These are phyloP conservation scores for Globisporangium spiculum DNA, from an alignment of 352 stramenopile genomes.

Conservation along the genomic window DNA sequence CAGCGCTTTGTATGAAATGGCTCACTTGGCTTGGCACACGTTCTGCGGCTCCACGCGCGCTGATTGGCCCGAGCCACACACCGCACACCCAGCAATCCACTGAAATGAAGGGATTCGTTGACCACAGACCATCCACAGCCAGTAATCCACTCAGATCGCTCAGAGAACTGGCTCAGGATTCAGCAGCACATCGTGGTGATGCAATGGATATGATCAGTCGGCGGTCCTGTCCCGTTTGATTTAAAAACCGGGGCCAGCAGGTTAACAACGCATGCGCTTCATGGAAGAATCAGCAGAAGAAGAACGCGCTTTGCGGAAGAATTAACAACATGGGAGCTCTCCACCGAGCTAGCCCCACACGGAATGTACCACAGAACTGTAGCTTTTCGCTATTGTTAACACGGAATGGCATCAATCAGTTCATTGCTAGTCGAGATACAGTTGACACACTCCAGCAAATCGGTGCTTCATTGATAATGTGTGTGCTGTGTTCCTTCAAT, in stretches of 20 bases:
- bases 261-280: background rate
- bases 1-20: background rate
- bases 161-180: background rate
- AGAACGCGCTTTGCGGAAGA: background rate
- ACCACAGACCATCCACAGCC: background rate
- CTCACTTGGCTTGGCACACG: background rate
- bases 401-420: background rate
- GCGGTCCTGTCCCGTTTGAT: background rate
- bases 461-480: background rate
- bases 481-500: background rate
- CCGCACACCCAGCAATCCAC: constrained; percentile 2
- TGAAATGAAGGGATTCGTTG: background rate
- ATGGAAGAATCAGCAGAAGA: background rate
- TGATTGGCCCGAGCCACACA: constrained; percentile 7
- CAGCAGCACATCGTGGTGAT: background rate
- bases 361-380: background rate
- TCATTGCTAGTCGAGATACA: background rate
- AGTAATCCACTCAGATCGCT: background rate
- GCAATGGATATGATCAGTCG: background rate
- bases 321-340: background rate
- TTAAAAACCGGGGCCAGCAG: background rate
- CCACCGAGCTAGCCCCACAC: too few species aligned
- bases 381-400: background rate
- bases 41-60: background rate
- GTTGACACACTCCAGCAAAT: background rate